Evolutionary conservation across 2,329 filamentous ascomycete species (phyloP), one percentile per base, ranked within the genome.

Genomic region (Lecanicillium sp.): DNA sequence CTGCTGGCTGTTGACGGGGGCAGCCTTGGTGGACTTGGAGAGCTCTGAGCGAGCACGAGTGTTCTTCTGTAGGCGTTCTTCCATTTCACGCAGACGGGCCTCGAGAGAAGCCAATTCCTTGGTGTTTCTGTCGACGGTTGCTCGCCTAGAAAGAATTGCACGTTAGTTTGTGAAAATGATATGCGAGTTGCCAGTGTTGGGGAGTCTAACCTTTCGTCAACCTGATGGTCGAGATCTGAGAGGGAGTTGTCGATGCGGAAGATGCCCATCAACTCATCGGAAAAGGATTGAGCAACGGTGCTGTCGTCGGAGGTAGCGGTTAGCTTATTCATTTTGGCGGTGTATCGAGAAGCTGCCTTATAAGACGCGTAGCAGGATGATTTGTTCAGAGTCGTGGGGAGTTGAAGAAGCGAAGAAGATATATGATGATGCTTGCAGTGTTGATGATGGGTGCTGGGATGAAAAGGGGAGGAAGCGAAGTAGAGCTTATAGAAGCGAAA

Each of bases 61-160:
- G 44, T 44, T 47, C 27, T 48, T 59, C 43, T 51, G 75, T 38
- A 96, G 73, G 32, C 83, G 82, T 50, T 83, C 74, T 63, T 95
- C 89, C 63, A 92, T 87, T 53, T 88, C 87, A 51, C 79, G 82
- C 51, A 96, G 78, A 50, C 80, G 81, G 37, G 79, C 79, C 64
- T 95, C 87, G 53, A 96, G 80, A 41, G 81, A 79, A 61, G 94
- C 82, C 49, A 96, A 81, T 62, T 95, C 86, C 46, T 79, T 76
- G 40, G 76, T 78, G 57, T 86, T 84, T 37, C 73, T 76, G 47
- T 73, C 75, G 55, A 96, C 80, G 43, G 77, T 75, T 56, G 87
- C 79, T 65, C 92, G 92, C 63, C 88, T 95, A 58, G 46, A n/a
- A 8, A 4, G 25, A 28, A 28, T 36, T n/a, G 15, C 9, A 28